These are phyloP conservation scores for Metarhizium sp. DNA, from an alignment of 2,329 filamentous ascomycete species.

Conservation along the genomic window DNA sequence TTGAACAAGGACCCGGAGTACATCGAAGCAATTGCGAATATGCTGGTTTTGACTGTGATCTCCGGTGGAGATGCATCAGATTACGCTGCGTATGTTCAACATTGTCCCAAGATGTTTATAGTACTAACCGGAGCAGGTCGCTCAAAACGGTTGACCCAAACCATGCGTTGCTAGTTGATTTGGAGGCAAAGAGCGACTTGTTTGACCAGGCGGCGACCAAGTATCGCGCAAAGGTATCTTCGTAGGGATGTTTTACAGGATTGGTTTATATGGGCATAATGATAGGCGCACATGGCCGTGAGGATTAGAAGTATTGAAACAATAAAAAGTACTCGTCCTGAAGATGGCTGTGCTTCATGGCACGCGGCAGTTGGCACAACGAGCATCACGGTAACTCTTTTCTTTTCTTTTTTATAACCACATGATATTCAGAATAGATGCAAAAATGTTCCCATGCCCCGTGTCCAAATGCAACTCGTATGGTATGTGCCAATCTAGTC, in stretches of 20 bases:
- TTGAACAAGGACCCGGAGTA: conserved; percentile 63
- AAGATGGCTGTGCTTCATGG: not conserved
- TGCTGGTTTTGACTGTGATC: conserved; percentile 69
- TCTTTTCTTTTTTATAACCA: not conserved
- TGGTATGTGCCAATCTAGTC: not conserved
- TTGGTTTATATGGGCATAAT: conserved; percentile 19
- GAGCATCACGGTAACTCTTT: not conserved
- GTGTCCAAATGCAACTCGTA: not conserved
- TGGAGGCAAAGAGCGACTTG: conserved; percentile 75
- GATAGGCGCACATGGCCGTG: conserved; percentile 18
- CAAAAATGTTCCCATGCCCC: not conserved
- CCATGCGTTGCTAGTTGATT: conserved; percentile 63
- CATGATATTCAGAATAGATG: not conserved
- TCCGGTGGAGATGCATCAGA: conserved; percentile 62
- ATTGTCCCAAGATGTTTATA: not conserved
- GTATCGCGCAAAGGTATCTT: conserved; percentile 74
- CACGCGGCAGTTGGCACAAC: not conserved
- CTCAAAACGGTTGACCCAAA: conserved; percentile 51
- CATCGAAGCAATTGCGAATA: conserved; percentile 71
- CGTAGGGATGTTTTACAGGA: conserved; percentile 17
- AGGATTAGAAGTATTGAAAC: not conserved
- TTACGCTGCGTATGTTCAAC: conserved; percentile 47
- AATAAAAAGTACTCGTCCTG: not conserved
- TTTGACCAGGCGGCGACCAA: conserved; percentile 83
- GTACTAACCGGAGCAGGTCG: conserved; percentile 26